Evolutionary conservation across 108 stramenopile genomes (phyloP).

Genomic region (Epipyxis sp.): DNA sequence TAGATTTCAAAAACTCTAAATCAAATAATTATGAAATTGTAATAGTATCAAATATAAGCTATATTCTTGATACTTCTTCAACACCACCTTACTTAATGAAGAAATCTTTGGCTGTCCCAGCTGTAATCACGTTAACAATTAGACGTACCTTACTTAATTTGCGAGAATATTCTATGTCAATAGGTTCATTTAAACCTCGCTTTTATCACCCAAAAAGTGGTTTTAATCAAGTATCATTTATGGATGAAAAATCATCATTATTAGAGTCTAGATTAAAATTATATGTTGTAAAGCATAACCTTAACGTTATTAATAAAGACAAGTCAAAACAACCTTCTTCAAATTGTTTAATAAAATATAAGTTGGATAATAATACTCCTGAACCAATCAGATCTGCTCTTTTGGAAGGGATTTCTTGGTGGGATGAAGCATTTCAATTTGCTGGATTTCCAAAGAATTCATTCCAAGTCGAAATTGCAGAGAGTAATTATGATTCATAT

Average conservation of each 20-base stretch:
- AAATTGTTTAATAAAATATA: neutral
- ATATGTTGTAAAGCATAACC: neutral
- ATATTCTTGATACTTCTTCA: neutral
- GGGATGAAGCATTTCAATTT: slow-evolving; percentile 1
- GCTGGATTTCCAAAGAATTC: neutral
- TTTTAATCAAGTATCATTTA: neutral
- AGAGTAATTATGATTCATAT: neutral
- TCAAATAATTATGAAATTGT: neutral
- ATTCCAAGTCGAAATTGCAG: neutral
- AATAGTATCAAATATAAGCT: neutral
- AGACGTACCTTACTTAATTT: neutral
- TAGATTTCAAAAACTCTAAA: neutral
- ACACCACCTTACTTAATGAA: neutral
- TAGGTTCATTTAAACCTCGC: neutral
- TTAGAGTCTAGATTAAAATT: neutral
- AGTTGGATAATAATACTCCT: neutral
- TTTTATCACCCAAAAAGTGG: slow-evolving; percentile 1
- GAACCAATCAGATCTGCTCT: neutral
- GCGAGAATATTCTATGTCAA: neutral
- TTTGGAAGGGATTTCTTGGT: slow-evolving; percentile 5
- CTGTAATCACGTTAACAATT: neutral
- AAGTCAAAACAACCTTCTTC: neutral
- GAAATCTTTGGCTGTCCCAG: neutral
- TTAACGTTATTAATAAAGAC: neutral
- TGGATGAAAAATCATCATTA: neutral